Evolutionary conservation across 2,329 filamentous ascomycete species (phyloP).

Genomic region (Fonsecaea pugnacius): DNA sequence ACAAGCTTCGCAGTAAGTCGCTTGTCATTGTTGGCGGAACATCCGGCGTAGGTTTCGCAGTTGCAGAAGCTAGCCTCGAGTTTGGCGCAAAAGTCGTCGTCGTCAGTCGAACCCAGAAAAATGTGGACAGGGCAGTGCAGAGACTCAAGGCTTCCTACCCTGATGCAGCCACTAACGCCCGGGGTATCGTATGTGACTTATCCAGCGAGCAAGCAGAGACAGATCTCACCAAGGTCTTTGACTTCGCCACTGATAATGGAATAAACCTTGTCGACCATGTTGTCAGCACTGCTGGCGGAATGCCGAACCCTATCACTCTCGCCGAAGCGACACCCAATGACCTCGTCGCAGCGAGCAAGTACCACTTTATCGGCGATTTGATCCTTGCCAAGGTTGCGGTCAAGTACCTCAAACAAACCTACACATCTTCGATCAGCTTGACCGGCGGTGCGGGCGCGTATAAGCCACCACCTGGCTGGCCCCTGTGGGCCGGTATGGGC

Average conservation of each 20-base stretch:
- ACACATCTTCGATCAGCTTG: slow-evolving; percentile 46
- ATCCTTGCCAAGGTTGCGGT: slow-evolving; percentile 49
- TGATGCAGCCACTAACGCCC: neutral
- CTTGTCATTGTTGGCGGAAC: slow-evolving; percentile 59
- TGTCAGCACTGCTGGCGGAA: slow-evolving; percentile 57
- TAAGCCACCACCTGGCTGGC: slow-evolving; percentile 55
- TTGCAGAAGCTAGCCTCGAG: slow-evolving; percentile 58
- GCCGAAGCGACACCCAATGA: slow-evolving; percentile 39
- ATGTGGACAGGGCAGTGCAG: slow-evolving; percentile 46
- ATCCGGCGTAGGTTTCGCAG: slow-evolving; percentile 57
- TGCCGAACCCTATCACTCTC: slow-evolving; percentile 38
- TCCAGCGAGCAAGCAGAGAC: slow-evolving; percentile 42
- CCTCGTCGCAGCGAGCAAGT: slow-evolving; percentile 37
- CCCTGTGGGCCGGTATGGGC: slow-evolving; percentile 44
- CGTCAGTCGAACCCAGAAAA: slow-evolving; percentile 54
- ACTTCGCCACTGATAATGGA: slow-evolving; percentile 41
- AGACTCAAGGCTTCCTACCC: neutral
- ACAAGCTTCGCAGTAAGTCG: slow-evolving; percentile 51
- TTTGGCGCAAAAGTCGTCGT: slow-evolving; percentile 58
- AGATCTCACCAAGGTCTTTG: slow-evolving; percentile 50
- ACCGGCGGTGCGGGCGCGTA: slow-evolving; percentile 52
- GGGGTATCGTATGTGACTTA: slow-evolving; percentile 56
- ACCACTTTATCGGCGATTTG: slow-evolving; percentile 45
- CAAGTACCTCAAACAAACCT: slow-evolving; percentile 41
- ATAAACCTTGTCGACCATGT: slow-evolving; percentile 54